A percentile compares a stretch with the other conserved stretches of the same genome.
These are phyloP conservation scores for Hymenoscyphus infarciens DNA, from an alignment of 2,329 filamentous ascomycete genomes.

Conservation along the genomic window DNA sequence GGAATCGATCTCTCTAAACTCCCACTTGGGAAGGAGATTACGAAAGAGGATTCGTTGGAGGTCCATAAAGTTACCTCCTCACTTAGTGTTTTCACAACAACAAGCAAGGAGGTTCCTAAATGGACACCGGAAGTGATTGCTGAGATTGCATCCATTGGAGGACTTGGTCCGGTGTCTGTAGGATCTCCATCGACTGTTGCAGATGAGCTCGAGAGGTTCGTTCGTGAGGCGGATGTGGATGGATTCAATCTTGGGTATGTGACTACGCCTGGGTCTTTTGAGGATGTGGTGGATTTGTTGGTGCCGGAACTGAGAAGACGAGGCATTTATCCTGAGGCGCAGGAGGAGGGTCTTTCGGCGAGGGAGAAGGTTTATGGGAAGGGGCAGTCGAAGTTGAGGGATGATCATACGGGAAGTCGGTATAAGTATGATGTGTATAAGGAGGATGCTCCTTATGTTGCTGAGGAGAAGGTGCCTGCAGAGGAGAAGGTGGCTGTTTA, in stretches of 20 bases:
- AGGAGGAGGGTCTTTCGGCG: constrained; percentile 44
- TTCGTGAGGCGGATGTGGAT: constrained; percentile 66
- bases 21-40: constrained; percentile 55
- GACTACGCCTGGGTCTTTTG: constrained; percentile 62
- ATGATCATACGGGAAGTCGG: constrained; percentile 54
- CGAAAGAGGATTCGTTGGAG: constrained; percentile 50
- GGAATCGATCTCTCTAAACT: constrained; percentile 60
- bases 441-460: constrained; percentile 44
- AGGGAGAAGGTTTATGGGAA: constrained; percentile 52
- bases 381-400: constrained; percentile 52
- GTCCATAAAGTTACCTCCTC: constrained; percentile 49
- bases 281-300: constrained; percentile 62
- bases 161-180: constrained; percentile 53
- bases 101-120: constrained; percentile 44
- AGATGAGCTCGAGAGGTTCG: constrained; percentile 64
- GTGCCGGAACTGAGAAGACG: constrained; percentile 60
- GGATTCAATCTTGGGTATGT: constrained; percentile 72
- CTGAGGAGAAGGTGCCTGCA: constrained; percentile 9
- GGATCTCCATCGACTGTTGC: constrained; percentile 51
- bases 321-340: constrained; percentile 43
- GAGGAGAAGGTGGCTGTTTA: not conserved
- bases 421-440: constrained; percentile 63
- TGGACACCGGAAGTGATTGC: constrained; percentile 72
- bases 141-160: constrained; percentile 64
- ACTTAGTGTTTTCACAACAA: constrained; percentile 47